Evolutionary conservation across 768 basidiomycete species (phyloP), one percentile per base, ranked within the genome.

Genomic region (Hygrocybe coccinea): DNA sequence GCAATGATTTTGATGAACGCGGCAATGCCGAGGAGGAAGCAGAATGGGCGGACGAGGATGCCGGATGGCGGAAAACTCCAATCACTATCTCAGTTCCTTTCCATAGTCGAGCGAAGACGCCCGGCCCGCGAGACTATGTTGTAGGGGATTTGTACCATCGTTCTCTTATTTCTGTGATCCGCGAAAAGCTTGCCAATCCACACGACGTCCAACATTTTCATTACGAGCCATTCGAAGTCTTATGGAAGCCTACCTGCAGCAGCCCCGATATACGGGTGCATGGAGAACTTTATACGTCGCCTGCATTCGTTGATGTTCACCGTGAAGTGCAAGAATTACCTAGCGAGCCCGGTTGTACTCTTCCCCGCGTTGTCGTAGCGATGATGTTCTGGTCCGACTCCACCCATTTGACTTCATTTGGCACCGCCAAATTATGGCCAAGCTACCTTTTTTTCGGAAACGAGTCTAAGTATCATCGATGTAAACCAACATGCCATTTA

Each of bases 401-500:
- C 0, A 72, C 71, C 3, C 65, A 67, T 41, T 58, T 69, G 9
- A 62, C 72, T 12, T 61, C 63, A 36, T 74, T 75, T 62, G 74
- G 75, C 0, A 69, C 56, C 17, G 69, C 72, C 0, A 64, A 62
- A 4, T 57, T 73, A 0, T 79, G 75, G 79, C 77, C 76, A 1
- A 29, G 74, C 0, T 80, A 79, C 47, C 36, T 74, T 8, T 71
- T 59, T 24, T 72, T 78, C 47, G 74, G 73, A 0, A 72, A 72
- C 54, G 62, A 67, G 10, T 78, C 78, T 0, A 80, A 80, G 52
- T 80, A 74, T 49, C 39, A 62, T 0, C 62, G 70, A 0, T 58
- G 58, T 0, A 65, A 67, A 5, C 76, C 74, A 0, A 53, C 46
- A 4, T 38, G 61, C 10, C 24, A 61, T 39, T 44, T 64, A 52